Conservation (phyloP, 768 basidiomycete genomes). For the Trametes gibbosa region DNA sequence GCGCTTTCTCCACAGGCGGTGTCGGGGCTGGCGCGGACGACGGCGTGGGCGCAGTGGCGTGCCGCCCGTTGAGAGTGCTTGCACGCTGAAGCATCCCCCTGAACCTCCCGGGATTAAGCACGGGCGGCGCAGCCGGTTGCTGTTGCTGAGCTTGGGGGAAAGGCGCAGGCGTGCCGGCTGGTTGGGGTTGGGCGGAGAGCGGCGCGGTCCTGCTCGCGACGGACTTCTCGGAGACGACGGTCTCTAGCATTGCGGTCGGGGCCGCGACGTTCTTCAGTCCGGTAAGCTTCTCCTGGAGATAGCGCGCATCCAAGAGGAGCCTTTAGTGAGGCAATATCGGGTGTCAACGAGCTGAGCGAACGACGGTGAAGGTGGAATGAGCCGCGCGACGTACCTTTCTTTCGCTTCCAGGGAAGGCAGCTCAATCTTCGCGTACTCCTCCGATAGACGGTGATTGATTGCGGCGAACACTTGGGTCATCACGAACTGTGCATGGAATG, state of each 20-base stretch:
- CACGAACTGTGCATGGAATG: conserved; percentile 57
- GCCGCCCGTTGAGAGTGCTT: conserved; percentile 20
- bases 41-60: conserved; percentile 8
- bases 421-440: conserved; percentile 82
- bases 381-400: conserved; percentile 54
- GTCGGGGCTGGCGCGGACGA: conserved; percentile 3
- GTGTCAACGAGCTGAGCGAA: conserved; percentile 7
- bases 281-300: conserved; percentile 72
- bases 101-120: conserved; percentile 19
- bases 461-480: conserved; percentile 94
- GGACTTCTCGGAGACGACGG: conserved; percentile 76
- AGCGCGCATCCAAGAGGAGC: conserved; percentile 75
- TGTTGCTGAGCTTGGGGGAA: not conserved
- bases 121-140: conserved; percentile 10
- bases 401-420: conserved; percentile 83
- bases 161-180: not conserved
- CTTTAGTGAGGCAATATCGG: conserved; percentile 37
- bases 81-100: conserved; percentile 26
- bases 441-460: conserved; percentile 86
- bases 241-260: conserved; percentile 79
- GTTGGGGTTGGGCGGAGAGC: not conserved
- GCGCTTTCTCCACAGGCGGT: conserved; percentile 27
- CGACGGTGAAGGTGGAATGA: conserved; percentile 4
- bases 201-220: conserved; percentile 3
- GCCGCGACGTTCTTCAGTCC: conserved; percentile 67